A percentile compares a stretch with the other conserved stretches of the same genome.
These are phyloP conservation scores for peach (Prunus persica) DNA, from an alignment of 306 rosid species.

Conservation along the genomic window DNA sequence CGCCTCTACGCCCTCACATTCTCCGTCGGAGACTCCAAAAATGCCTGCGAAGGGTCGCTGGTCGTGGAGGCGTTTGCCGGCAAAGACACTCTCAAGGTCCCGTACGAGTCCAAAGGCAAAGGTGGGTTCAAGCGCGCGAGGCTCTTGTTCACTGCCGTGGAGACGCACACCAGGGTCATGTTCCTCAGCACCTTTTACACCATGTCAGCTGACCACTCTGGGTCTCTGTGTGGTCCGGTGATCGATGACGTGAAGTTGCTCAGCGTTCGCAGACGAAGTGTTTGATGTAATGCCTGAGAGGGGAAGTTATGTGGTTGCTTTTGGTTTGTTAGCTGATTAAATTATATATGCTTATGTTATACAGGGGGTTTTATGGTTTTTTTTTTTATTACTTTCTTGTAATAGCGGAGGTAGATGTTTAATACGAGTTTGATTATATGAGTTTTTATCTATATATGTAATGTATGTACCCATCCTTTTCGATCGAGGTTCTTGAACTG, in stretches of 20 bases:
- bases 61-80: slow-evolving; percentile 66
- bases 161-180: slow-evolving; percentile 48
- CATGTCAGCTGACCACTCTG: slow-evolving; percentile 60
- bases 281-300: background rate
- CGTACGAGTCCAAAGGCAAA: slow-evolving; percentile 54
- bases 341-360: background rate
- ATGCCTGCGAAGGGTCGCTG: slow-evolving; percentile 61
- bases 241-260: slow-evolving; percentile 70
- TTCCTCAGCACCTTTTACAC: slow-evolving; percentile 63
- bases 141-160: slow-evolving; percentile 52
- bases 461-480: background rate
- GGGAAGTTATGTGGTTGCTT: background rate
- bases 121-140: slow-evolving; percentile 53
- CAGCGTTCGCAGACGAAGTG: slow-evolving; percentile 35
- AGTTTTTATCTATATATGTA: background rate
- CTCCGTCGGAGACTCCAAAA: slow-evolving; percentile 67
- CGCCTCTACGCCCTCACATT: slow-evolving; percentile 58
- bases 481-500: background rate
- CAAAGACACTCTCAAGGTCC: slow-evolving; percentile 37
- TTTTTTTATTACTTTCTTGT: slow-evolving; percentile 10
- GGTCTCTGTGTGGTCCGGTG: slow-evolving; percentile 77
- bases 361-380: background rate
- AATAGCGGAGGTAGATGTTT: slow-evolving; percentile 16
- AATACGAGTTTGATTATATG: background rate
- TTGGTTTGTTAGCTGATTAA: slow-evolving; percentile 1